These are phyloP conservation scores for Pseudozyma hubeiensis DNA, from an alignment of 1,284 basidiomycete species.

Conservation along the genomic window DNA sequence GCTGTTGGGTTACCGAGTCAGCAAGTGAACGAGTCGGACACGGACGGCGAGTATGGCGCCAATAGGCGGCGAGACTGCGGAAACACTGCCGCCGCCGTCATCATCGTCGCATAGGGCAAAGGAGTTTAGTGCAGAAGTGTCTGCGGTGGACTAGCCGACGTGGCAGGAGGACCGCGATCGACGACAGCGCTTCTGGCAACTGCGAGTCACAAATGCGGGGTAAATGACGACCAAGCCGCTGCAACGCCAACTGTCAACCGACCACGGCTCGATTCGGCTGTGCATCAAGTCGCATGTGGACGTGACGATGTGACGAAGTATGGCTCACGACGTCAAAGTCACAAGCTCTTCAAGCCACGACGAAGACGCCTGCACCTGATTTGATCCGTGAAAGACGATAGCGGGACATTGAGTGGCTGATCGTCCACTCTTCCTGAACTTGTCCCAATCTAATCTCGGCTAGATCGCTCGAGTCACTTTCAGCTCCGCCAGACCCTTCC, in stretches of 20 bases:
- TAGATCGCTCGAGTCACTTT: conserved; percentile 9
- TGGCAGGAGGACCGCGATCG: background rate
- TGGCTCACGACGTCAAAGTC: background rate
- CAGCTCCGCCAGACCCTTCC: background rate
- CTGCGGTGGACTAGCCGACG: no score
- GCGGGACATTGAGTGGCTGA: no score
- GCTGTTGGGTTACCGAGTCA: no score
- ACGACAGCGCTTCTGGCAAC: background rate
- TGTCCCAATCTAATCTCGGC: conserved; percentile 4
- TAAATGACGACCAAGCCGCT: conserved; percentile 12
- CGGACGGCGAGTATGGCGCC: no score
- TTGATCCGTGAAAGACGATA: conserved; percentile 11
- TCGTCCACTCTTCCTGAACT: no score
- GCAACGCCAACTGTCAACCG: conserved; percentile 3
- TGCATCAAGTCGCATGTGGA: conserved; percentile 3
- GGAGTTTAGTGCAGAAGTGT: no score
- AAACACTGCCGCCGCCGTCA: no score
- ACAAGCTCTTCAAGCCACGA: background rate
- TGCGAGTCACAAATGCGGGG: conserved; percentile 27
- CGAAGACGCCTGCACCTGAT: no score
- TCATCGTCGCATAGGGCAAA: no score
- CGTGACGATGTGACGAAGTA: background rate
- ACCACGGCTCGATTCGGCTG: background rate
- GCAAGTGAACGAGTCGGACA: no score
- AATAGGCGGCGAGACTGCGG: no score